These are phyloP conservation scores for Sutorius eximius DNA, from an alignment of 1,284 basidiomycete genomes.

Conservation along the genomic window DNA sequence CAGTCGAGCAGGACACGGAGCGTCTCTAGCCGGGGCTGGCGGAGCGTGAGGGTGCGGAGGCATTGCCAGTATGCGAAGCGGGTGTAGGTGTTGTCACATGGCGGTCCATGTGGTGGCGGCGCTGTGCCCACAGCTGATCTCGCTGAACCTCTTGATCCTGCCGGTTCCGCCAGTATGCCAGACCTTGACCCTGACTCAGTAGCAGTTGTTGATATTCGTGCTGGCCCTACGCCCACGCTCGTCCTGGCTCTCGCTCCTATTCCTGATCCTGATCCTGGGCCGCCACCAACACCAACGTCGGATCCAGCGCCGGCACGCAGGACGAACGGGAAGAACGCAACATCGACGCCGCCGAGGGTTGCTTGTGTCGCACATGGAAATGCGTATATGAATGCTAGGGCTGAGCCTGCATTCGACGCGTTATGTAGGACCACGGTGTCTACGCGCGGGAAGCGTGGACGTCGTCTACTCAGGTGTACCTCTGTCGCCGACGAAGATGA, in stretches of 20 bases:
- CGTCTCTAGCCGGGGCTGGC: conserved; percentile 26
- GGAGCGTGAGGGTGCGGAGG: conserved; percentile 22
- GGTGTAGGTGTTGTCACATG: conserved; percentile 4
- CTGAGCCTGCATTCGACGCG: conserved; percentile 23
- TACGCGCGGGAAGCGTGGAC: conserved; percentile 27
- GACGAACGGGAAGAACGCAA: conserved; percentile 22
- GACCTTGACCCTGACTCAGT: not conserved
- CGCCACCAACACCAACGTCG: not conserved
- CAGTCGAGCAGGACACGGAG: conserved; percentile 23
- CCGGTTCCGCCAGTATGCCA: not conserved
- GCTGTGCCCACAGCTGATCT: not conserved
- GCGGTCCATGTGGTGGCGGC: no score
- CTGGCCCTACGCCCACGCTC: conserved; percentile 5
- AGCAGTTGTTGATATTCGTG: no score
- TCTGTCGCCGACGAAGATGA: not conserved
- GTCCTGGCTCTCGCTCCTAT: not conserved
- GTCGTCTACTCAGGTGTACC: conserved; percentile 7
- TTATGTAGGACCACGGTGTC: conserved; percentile 32
- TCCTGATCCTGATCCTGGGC: not conserved
- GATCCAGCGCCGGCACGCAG: conserved; percentile 9
- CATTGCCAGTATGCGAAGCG: conserved; percentile 18
- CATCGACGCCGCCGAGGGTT: conserved; percentile 31
- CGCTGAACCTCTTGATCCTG: conserved; percentile 3
- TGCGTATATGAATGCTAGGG: conserved; percentile 28
- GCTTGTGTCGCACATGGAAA: conserved; percentile 21